Evolutionary conservation across 2,329 filamentous ascomycete species (phyloP), one percentile per base, ranked within the genome.

Genomic region (Paecilomyces dactylethromorphus): DNA sequence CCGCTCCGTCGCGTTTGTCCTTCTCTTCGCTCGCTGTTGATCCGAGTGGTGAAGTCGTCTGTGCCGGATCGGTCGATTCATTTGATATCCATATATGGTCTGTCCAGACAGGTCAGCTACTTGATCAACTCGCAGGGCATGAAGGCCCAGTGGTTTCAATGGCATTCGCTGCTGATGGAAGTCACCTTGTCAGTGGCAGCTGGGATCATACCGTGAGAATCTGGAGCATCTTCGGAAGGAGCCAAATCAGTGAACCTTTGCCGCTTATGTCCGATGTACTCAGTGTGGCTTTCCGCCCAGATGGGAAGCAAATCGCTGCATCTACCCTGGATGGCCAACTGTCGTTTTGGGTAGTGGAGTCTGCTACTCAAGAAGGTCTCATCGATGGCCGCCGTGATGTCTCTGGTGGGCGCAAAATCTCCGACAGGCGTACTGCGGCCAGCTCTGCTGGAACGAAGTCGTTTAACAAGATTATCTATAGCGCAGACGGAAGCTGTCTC

Each of bases 1-100:
- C 94, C 12, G 93, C 94, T 1, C 92, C 94, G 0, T 92, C 91
- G 32, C 84, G 93, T 58, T 79, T 97, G 26, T 95, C 92, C 0
- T 99, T 97, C 76, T 93, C 92, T 15, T 96, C 90, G 59, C 83
- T 99, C 72, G 92, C 94, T 1, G 92, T 97, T n/a, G 95, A 99
- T 65, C 92, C 94, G 0, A 96, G 92, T 63, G 94, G 94, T 56
- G 95, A 99, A 74, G 90, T 99, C 8, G 90, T 99, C 2, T 96
- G 93, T 60, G 94, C 94, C 10, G 94, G 93, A 2, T 97, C 93
- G 1, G 82, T 96, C 15, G 94, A 99, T 73, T 96, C 92, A 3
- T 97, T 97, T 65, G 93, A 97, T 69, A 91, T 99, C 56, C 92
- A 99, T 75, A 90, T 99, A 62, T 99, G 94, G 94, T 97, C 91